Conservation (phyloP, 495 filamentous ascomycete species). For the Penicillium robsamsonii region DNA sequence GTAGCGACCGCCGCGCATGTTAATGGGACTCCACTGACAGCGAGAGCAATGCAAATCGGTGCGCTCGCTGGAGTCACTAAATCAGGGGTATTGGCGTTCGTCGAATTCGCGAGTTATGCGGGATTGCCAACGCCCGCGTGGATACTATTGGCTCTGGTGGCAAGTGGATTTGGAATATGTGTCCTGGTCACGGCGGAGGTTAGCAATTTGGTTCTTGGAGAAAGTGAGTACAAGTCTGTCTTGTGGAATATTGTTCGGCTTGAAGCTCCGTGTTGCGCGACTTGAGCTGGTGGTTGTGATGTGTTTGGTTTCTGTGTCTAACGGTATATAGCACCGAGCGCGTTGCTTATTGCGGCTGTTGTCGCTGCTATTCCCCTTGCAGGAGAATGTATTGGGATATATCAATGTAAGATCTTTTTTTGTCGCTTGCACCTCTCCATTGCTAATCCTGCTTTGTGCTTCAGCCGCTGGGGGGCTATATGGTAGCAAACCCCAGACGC, state of each 20-base stretch:
- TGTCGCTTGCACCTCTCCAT: neutral
- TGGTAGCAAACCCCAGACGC: constrained; percentile 9
- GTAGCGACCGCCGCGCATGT: constrained; percentile 19
- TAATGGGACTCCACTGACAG: constrained; percentile 16
- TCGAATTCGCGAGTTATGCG: constrained; percentile 15
- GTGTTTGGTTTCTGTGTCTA: neutral
- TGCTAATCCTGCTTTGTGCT: neutral
- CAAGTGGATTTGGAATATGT: constrained; percentile 19
- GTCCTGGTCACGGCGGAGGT: constrained; percentile 18
- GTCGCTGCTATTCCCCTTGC: constrained; percentile 19
- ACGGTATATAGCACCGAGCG: constrained; percentile 13
- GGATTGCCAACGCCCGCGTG: constrained; percentile 17
- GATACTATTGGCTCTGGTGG: constrained; percentile 16
- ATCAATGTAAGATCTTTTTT: constrained; percentile 9
- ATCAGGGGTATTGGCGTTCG: constrained; percentile 13
- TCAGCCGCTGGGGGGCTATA: constrained; percentile 14
- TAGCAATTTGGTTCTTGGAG: constrained; percentile 19
- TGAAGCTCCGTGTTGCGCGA: neutral
- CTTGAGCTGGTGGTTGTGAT: neutral
- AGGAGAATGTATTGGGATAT: constrained; percentile 19
- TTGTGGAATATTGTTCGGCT: neutral
- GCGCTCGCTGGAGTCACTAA: constrained; percentile 20
- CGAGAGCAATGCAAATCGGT: constrained; percentile 13
- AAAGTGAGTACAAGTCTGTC: constrained; percentile 9
- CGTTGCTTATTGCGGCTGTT: constrained; percentile 17